These are phyloP conservation scores for Dendrobium officinale DNA, from an alignment of 106 monocot species.

Conservation along the genomic window DNA sequence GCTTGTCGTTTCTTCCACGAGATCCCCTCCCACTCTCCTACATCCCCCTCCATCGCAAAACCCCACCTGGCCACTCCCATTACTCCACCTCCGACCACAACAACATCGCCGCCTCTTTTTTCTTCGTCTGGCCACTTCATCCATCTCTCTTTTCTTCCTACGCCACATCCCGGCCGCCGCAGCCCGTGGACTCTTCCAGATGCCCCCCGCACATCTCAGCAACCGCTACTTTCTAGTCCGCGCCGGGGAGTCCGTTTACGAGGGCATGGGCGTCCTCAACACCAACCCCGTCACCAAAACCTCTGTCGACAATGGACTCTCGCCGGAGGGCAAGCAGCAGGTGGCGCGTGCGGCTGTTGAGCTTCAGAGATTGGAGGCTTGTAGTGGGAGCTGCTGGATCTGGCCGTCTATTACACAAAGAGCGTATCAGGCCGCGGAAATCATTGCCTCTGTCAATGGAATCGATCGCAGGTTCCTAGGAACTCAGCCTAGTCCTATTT, in stretches of 20 bases:
- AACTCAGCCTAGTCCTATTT: too few species aligned
- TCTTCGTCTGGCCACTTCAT: slow-evolving; percentile 1
- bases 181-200: slow-evolving; percentile 44
- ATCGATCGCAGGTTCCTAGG: slow-evolving; percentile 15
- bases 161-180: slow-evolving; percentile 6
- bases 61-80: not conserved
- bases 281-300: slow-evolving; percentile 77
- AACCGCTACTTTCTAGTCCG: slow-evolving; percentile 77
- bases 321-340: too few species aligned
- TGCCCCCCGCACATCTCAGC: slow-evolving; percentile 33
- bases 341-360: too few species aligned
- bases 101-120: slow-evolving; percentile 10
- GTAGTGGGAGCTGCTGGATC: too few species aligned
- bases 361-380: too few species aligned
- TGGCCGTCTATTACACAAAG: too few species aligned
- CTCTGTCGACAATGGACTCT: too few species aligned
- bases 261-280: slow-evolving; percentile 40
- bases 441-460: too few species aligned
- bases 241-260: slow-evolving; percentile 83
- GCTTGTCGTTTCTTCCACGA: not conserved
- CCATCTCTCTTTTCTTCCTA: slow-evolving; percentile 9
- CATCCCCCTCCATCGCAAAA: slow-evolving; percentile 5
- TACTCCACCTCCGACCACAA: not conserved
- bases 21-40: slow-evolving; percentile 1
- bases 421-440: too few species aligned